Evolutionary conservation across 176 grass and related monocot species (phyloP), one percentile per base, ranked within the genome.

Genomic region (Chrysopogon serrulatus): DNA sequence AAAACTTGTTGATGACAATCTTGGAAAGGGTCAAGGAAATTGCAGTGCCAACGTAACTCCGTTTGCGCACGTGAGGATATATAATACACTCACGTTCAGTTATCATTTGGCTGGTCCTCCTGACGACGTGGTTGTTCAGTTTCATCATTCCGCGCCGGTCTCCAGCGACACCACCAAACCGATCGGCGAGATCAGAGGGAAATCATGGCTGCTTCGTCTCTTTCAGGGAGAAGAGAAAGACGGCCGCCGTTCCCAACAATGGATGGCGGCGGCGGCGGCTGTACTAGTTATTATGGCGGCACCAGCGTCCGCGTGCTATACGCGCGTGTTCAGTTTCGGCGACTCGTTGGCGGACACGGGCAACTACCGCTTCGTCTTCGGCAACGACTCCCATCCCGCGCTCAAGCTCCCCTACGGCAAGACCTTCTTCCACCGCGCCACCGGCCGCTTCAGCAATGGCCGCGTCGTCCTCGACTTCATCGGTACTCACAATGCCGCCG

Each of bases 331-430:
- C 81, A 83, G 81, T 84, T 97, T 97, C 33, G 95, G 92, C 13
- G 95, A 97, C 84, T 97, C 95, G n/a, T 76, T 94, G 68, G 76
- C 87, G 63, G 95, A 97, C 86, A 97, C 92, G 51, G 95, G 95
- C 34, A 97, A 97, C 86, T 74, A 32, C 36, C 47, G 68, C 35
- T 82, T 84, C 82, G 15, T 82, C 47, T 75, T 42, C 87, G 28
- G 27, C 23, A 70, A 84, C 31, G n/a, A 49, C 84, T 70, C 75
- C 27, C 14, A 91, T 49, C 44, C 82, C 39, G 78, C 51, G 49
- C 76, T 86, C 75, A 30, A 66, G 10, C 65, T 74, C 2, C 94
- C 94, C 37, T 97, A 97, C 47, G 94, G 94, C 32, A 79, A 92
- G n/a, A 94, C 94, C 36, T 97, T 84, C 89, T 97, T 97, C 89